Evolutionary conservation across 805 yeast species (phyloP), one percentile per base, ranked within the genome.

Genomic region (Spathaspora girioi): DNA sequence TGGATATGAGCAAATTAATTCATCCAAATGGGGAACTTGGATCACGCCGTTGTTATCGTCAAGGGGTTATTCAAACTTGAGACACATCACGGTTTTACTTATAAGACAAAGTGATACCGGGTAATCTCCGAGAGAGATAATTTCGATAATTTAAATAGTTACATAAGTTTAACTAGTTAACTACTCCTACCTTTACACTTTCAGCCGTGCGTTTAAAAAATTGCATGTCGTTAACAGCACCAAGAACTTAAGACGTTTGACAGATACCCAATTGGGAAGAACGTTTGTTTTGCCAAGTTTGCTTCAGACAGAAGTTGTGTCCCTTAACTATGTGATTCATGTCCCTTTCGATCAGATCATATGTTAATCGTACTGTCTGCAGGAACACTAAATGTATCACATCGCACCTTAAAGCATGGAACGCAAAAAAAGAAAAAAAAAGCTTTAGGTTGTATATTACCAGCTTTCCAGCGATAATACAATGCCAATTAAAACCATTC

Each of bases 401-500:
- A 23, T 23, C 26, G 26, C 26, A 23, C 26, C 26, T 23, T 23
- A 23, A 23, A 23, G n/a, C 26, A 23, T 6, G 9, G 29, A 15
- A 3, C n/a, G 44, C n/a, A 12, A 19, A 42, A 12, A 42, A 19
- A 42, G 9, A 42, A 42, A 42, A 42, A 40, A 40, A 11, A 20
- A 10, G 11, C 43, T 8, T 42, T 29, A 10, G 27, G 15, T 12
- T 23, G 47, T 12, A 10, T 12, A 46, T 31, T 38, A 31, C 32
- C 4, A 11, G 3, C 11, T 10, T 5, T 29, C 32, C 11, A 29
- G 11, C 3, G 26, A 23, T 23, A 23, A 23, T 29, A 49, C 26
- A 15, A 59, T 59, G 63, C 63, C 63, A 14, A 56, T 50, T 12
- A 59, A 59, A 52, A 41, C 56, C 7, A 31, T 53, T 12, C 50